These are phyloP conservation scores for Nicotiana attenuata DNA, from an alignment of 257 asterid genomes.

Conservation along the genomic window DNA sequence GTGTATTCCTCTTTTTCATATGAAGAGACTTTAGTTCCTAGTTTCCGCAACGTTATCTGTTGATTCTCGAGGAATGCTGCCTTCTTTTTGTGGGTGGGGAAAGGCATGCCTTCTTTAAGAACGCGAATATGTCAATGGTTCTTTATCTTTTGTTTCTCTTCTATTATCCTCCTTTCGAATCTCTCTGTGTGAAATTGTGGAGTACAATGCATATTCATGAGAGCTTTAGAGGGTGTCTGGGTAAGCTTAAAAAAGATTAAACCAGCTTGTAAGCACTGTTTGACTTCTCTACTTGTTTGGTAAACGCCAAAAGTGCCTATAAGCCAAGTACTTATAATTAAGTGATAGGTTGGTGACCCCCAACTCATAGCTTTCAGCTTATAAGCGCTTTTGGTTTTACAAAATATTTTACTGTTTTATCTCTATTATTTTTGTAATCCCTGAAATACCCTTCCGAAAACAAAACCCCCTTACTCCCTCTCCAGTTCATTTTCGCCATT, in stretches of 20 bases:
- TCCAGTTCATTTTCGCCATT: neutral
- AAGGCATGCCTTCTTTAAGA: neutral
- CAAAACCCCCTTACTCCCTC: neutral
- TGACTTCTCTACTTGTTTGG: neutral
- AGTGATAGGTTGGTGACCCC: neutral
- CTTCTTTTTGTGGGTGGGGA: slow-evolving; percentile 6
- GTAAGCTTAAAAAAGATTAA: neutral
- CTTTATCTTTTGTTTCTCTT: neutral
- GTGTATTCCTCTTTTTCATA: neutral
- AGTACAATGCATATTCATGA: neutral
- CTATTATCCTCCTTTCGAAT: neutral
- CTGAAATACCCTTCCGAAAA: neutral
- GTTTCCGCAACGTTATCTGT: neutral
- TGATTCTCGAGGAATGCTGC: slow-evolving; percentile 5
- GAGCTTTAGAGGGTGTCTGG: neutral
- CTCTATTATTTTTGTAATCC: neutral
- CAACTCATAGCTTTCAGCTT: neutral
- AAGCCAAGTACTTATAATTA: neutral
- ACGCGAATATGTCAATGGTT: neutral
- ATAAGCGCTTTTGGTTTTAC: neutral
- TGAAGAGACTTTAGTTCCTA: slow-evolving; percentile 3
- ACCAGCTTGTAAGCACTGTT: neutral
- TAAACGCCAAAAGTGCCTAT: neutral
- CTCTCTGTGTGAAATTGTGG: neutral
- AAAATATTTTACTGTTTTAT: neutral